Conservation (phyloP, 768 basidiomycete species). For the Kwoniella sp. region DNA sequence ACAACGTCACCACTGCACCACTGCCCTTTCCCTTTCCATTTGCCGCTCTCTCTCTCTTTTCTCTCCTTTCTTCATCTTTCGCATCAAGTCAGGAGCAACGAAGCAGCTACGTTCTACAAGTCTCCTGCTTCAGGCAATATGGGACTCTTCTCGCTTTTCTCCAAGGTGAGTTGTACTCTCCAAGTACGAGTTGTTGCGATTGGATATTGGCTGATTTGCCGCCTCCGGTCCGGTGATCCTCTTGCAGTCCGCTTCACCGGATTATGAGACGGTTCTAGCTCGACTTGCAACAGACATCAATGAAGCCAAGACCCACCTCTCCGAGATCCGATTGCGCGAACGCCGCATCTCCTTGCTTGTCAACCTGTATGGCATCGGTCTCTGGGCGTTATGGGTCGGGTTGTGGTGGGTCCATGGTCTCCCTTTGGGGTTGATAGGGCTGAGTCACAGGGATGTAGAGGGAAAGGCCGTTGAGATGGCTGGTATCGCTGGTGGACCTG, state of each 20-base stretch:
- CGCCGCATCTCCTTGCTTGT: constrained; percentile 45
- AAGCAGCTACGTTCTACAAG: background rate
- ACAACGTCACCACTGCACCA: constrained; percentile 21
- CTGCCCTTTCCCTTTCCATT: background rate
- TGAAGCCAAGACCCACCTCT: constrained; percentile 51
- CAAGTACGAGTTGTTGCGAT: background rate
- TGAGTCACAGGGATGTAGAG: constrained; percentile 30
- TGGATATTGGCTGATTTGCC: background rate
- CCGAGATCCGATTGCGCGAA: constrained; percentile 52
- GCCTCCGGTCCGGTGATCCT: no score
- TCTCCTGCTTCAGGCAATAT: constrained; percentile 28
- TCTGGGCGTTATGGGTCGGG: constrained; percentile 54
- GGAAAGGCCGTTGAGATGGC: constrained; percentile 34
- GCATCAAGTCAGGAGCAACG: background rate
- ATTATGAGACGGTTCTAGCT: constrained; percentile 54
- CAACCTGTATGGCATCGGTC: constrained; percentile 47
- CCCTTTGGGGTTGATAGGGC: constrained; percentile 49
- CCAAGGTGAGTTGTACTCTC: constrained; percentile 23
- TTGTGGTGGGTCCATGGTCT: constrained; percentile 51
- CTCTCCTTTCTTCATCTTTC: background rate
- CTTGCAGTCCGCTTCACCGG: constrained; percentile 44
- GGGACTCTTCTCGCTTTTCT: constrained; percentile 49
- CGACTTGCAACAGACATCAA: constrained; percentile 49
- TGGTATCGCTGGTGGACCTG: constrained; percentile 41
- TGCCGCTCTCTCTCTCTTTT: background rate